Evolutionary conservation across 371 early-diverging fungal genomes (phyloP), one percentile per base, ranked within the genome.

Genomic region (Nematocida ausubeli): DNA sequence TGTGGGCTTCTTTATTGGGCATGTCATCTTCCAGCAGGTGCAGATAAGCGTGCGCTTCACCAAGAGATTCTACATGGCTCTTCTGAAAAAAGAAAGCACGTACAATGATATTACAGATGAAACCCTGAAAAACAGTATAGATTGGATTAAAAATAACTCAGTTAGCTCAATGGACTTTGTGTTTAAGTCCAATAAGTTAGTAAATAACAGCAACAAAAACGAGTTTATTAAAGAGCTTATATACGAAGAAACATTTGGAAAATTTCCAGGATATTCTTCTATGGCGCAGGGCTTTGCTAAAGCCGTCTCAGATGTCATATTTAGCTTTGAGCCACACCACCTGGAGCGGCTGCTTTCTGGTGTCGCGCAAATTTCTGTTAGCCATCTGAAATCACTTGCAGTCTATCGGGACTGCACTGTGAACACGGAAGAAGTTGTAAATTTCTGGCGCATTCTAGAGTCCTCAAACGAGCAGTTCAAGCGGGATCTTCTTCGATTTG

Each of bases 1-100:
- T 66, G 40, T 56, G 19, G 78, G 78, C 14, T 75, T 75, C 22
- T 75, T 75, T 42, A 6, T 75, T 28, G 67, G 78, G 0, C 35
- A 75, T 30, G 67, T 75, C 6, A 47, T 75, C n/a, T 75, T 75
- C 63, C 78, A 75, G 67, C 78, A 66, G 78, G 55, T 75, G 19
- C 78, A 75, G 39, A 51, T 75, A 5, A 22, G 16, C 14, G 47
- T 34, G 16, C 26, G 78, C 28, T 75, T 75, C 47, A 26, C 78
- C 6, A 35, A n/a, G 42, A 19, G 26, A 12, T 55, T 75, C 30
- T 75, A 67, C 40, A 75, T 42, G 66, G 67, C 65, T 16, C 19
- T 75, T 14, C 67, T 75, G 9, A 44, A 63, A 47, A 26, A 65
- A 54, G 32, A 75, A 3, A n/a, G 56, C 37, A 49, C 26, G 1